A percentile compares a stretch with the other conserved stretches of the same genome.
phyloP scores from a whole-genome alignment of 1,139 yeast genomes.

The Petasospora rhodanensis region DNA sequence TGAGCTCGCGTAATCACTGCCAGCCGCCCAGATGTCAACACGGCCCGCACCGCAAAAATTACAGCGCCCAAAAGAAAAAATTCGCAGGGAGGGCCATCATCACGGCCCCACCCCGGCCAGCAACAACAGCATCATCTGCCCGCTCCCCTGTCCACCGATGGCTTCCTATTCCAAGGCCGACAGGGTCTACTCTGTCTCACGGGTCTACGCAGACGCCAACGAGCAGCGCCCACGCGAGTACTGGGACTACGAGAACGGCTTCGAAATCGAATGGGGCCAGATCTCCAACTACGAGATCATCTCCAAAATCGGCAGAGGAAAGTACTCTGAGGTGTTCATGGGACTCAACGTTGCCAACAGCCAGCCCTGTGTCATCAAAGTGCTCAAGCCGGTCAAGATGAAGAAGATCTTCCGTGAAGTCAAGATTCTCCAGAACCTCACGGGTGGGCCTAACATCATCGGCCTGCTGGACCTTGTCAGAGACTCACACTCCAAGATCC shows the following conservation, averaged over 20 bases:
- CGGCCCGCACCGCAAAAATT: slow-evolving; percentile 1
- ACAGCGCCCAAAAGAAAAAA: too few relatives aligned
- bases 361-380: slow-evolving; percentile 76
- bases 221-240: slow-evolving; percentile 74
- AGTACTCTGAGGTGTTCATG: slow-evolving; percentile 93
- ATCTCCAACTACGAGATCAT: slow-evolving; percentile 84
- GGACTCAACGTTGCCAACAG: slow-evolving; percentile 60
- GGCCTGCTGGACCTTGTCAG: slow-evolving; percentile 80
- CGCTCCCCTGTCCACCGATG: slow-evolving; percentile 1
- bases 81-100: too few relatives aligned
- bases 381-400: slow-evolving; percentile 92
- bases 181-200: slow-evolving; percentile 39
- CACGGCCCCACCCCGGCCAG: too few relatives aligned
- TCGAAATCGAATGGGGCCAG: slow-evolving; percentile 52
- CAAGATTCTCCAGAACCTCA: slow-evolving; percentile 82
- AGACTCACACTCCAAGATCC: slow-evolving; percentile 87
- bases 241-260: slow-evolving; percentile 82
- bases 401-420: slow-evolving; percentile 96
- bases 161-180: slow-evolving; percentile 31
- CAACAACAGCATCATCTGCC: background rate
- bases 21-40: too few relatives aligned
- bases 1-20: background rate
- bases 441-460: slow-evolving; percentile 83
- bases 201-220: slow-evolving; percentile 84
- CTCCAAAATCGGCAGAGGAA: slow-evolving; percentile 92